Evolutionary conservation across 148 eudicot species (phyloP).

Genomic region (Talinum fruticosum): DNA sequence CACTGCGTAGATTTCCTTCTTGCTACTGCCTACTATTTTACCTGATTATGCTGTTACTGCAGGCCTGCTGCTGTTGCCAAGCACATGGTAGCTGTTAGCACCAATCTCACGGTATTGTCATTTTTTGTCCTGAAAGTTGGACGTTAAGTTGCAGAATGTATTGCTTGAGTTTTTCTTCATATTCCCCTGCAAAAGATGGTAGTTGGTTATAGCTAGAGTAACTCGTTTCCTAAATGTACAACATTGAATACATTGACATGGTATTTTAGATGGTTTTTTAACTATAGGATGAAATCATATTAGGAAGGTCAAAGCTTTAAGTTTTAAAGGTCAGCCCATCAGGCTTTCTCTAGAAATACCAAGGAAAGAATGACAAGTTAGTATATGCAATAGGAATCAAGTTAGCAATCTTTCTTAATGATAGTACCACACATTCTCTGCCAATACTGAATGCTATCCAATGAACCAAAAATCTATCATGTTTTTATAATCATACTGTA

Average conservation of each 20-base stretch:
- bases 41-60: constrained; percentile 25
- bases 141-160: neutral
- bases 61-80: constrained; percentile 93
- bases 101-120: constrained; percentile 68
- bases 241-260: neutral
- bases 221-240: neutral
- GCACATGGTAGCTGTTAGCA: constrained; percentile 99
- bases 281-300: neutral
- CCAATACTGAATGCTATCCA: no score
- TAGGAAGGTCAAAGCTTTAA: neutral
- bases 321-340: neutral
- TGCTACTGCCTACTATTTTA: constrained; percentile 9
- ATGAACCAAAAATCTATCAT: neutral
- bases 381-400: no score
- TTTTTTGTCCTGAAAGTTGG: constrained; percentile 16
- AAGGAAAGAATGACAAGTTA: no score
- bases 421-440: neutral
- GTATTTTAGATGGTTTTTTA: neutral
- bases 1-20: neutral
- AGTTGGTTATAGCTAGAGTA: neutral
- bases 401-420: no score
- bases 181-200: neutral
- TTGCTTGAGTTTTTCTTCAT: constrained; percentile 2
- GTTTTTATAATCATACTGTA: neutral
- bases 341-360: neutral